A percentile compares a stretch with the other conserved stretches of the same genome.
Evolutionary conservation across 139 green algal genomes (phyloP).

Genomic region (Ettlia oleoabundans): DNA sequence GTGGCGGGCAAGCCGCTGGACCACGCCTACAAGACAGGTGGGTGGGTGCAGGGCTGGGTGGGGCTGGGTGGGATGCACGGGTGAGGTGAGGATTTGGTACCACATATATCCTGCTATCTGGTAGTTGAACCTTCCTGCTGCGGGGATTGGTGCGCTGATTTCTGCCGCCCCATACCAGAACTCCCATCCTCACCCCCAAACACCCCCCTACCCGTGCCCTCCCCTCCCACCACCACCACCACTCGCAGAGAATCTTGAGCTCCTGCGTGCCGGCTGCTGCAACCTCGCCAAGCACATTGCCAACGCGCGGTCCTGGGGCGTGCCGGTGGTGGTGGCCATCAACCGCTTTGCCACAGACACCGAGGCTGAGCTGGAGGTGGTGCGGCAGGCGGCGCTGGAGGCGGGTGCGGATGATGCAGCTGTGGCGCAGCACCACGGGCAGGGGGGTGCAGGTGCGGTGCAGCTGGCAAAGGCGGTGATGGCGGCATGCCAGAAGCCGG

Average conservation of each 20-base stretch:
- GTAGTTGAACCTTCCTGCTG: no score
- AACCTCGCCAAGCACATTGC: slow-evolving; percentile 90
- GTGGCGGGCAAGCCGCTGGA: slow-evolving; percentile 87
- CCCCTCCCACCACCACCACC: neutral
- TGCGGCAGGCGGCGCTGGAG: slow-evolving; percentile 57
- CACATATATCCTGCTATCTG: no score
- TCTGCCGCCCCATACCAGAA: no score
- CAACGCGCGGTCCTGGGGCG: slow-evolving; percentile 85
- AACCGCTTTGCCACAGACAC: slow-evolving; percentile 95
- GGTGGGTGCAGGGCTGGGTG: neutral
- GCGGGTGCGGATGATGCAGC: slow-evolving; percentile 77
- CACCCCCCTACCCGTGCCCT: neutral
- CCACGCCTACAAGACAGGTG: slow-evolving; percentile 82
- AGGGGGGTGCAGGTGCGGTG: slow-evolving; percentile 88
- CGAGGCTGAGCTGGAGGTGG: slow-evolving; percentile 77
- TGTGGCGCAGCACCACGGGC: slow-evolving; percentile 88
- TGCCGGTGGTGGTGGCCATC: slow-evolving; percentile 91
- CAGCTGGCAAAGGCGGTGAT: slow-evolving; percentile 89
- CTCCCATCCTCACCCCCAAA: neutral
- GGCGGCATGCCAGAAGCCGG: slow-evolving; percentile 63
- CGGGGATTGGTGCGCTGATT: no score
- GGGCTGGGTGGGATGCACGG: neutral
- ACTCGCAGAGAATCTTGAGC: slow-evolving; percentile 79
- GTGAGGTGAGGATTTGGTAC: no score
- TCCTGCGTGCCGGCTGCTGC: slow-evolving; percentile 80